Conservation (phyloP, 2,329 filamentous ascomycete species). For the Aspergillus fumigatiaffinis region DNA sequence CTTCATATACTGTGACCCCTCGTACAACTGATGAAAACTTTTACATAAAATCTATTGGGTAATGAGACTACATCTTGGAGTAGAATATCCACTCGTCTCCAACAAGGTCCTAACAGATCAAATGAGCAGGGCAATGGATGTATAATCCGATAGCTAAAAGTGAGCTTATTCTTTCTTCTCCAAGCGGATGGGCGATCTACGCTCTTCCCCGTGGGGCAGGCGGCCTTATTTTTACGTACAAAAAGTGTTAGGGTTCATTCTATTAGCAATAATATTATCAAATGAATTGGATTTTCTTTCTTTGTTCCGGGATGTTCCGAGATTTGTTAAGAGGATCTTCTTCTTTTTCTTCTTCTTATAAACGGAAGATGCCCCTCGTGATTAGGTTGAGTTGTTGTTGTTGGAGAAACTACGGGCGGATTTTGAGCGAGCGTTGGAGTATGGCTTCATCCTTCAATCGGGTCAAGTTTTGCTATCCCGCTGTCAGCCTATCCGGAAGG, state of each 20-base stretch:
- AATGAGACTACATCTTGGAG: neutral
- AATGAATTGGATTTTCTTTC: neutral
- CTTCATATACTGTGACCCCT: neutral
- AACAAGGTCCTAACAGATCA: neutral
- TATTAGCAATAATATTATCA: neutral
- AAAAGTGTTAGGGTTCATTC: neutral
- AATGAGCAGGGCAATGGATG: neutral
- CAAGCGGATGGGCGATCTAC: neutral
- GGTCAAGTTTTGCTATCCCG: neutral
- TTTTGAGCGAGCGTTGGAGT: neutral
- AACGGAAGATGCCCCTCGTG: neutral
- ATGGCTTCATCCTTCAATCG: neutral
- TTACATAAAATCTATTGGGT: neutral
- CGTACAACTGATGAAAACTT: neutral
- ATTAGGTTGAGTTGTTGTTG: neutral
- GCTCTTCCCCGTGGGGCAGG: neutral
- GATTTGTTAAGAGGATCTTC: neutral
- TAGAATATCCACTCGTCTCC: neutral
- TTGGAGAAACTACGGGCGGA: neutral
- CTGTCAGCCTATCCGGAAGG: neutral
- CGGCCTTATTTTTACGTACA: neutral
- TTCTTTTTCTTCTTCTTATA: neutral
- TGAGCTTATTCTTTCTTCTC: neutral
- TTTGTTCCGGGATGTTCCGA: neutral
- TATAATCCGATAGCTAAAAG: neutral